Evolutionary conservation across 352 stramenopile species (phyloP), one percentile per base, ranked within the genome.

Genomic region (Peronospora tabacina): DNA sequence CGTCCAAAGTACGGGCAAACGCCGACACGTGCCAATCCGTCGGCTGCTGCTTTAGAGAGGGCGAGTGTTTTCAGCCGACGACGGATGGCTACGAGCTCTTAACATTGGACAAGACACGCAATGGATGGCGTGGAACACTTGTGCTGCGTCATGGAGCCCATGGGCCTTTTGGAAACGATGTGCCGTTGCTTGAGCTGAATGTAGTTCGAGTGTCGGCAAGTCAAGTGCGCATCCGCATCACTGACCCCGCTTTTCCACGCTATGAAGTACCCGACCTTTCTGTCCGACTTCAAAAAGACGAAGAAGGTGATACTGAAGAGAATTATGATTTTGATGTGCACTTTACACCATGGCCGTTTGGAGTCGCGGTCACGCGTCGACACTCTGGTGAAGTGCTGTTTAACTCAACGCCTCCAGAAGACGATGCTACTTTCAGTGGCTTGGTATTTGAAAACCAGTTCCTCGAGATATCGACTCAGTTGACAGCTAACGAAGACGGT

Each of bases 361-460:
- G 78, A 15, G 52, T 94, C 0, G 79, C 75, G 0, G 70, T 92
- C 12, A 85, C 73, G 0, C 67, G 78, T 12, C 68, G 63, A 13
- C 35, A 70, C 6, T 74, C 72, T 9, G 63, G 59, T 0, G 79
- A 90, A 43, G 66, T 89, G 28, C 30, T 94, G 40, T 94, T 94
- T 63, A 91, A 94, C 62, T 92, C 81, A 20, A 94, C 83, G 19
- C 76, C 81, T 13, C 63, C 60, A 3, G 39, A 44, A 0, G 29
- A 58, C 22, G 46, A 54, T 20, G 32, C 3, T 2, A 70, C 55
- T 3, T 85, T 87, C 39, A 87, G 72, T 49, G 79, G 79, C 0
- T 51, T 90, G 11, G 64, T 87, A 49, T 95, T 89, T 49, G 70
- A 83, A 44, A 92, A 95, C 53, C 85, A 95, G 59, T 95, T 83